These are phyloP conservation scores for Nitzschia sp. DNA, from an alignment of 108 stramenopile species.

Conservation along the genomic window DNA sequence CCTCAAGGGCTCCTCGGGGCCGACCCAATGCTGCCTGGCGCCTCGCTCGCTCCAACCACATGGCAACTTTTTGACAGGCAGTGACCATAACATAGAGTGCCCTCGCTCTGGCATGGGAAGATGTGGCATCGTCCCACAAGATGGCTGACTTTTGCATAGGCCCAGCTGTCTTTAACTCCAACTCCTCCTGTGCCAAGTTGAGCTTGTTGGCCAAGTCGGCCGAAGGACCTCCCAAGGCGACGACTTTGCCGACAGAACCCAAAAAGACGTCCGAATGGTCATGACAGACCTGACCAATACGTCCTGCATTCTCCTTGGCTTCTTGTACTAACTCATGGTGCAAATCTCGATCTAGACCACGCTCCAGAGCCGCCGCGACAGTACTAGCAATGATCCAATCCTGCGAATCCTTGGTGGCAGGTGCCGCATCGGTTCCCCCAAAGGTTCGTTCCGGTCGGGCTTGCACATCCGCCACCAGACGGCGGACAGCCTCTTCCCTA, in stretches of 20 bases:
- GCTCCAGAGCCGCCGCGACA: conserved; percentile 77
- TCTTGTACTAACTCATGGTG: conserved; percentile 74
- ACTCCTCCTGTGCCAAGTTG: conserved; percentile 62
- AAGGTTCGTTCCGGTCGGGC: conserved; percentile 46
- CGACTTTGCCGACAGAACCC: conserved; percentile 76
- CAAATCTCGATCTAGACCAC: conserved; percentile 82
- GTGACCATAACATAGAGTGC: conserved; percentile 74
- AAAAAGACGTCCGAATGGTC: conserved; percentile 87
- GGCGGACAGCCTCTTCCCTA: conserved; percentile 81
- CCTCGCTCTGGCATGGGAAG: conserved; percentile 59
- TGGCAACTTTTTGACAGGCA: conserved; percentile 77
- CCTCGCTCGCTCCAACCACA: conserved; percentile 68
- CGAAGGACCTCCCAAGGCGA: conserved; percentile 73
- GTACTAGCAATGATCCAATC: conserved; percentile 73
- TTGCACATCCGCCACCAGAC: conserved; percentile 80
- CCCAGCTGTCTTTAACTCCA: conserved; percentile 72
- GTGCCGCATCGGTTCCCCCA: conserved; percentile 2
- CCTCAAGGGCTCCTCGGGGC: conserved; percentile 76
- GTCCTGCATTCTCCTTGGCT: conserved; percentile 62
- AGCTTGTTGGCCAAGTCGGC: conserved; percentile 67
- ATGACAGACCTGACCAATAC: conserved; percentile 83
- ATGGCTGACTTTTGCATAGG: conserved; percentile 62
- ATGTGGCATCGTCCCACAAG: conserved; percentile 58
- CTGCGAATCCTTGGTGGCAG: conserved; percentile 50
- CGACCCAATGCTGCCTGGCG: conserved; percentile 78